Base-by-base conservation (phyloP, 2,329 filamentous ascomycete genomes). In the Orbilia oligospora region DNA sequence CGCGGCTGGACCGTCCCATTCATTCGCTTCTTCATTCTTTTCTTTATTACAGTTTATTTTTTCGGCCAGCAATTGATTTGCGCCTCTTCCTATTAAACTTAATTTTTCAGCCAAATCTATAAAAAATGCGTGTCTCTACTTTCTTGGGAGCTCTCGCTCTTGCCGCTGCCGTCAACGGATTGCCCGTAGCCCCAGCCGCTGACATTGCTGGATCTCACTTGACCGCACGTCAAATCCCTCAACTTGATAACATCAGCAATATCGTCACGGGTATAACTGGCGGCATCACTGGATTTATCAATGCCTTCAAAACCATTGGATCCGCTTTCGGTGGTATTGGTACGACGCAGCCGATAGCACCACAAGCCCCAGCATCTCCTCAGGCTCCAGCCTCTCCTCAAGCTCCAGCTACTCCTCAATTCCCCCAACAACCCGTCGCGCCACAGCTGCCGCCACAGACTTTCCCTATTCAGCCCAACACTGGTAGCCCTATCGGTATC, bases 61-160 rank as follows among this genome's bases (percentile, higher is more conserved):
- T 38, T 20, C 5, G 20, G 36, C 22, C 6, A 20, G 55, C 67
- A 71, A 71, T 71, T 71, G 67, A 71, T 20, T 71, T 71, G 67
- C 14, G 24, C 30, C 44, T 20, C 0, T 56, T 22, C 20, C 10
- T 24, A 20, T 51, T 27, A 16, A 10, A 46, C 12, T 36, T 36
- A 44, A 30, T 48, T 22, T 38, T 22, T 51, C 27, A 46, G 6
- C 24, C n/a, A 9, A 22, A 53, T 41, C 22, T 44, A 67, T 30
- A 24, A 67, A n/a, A n/a, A 9, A 67, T 65, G 61, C 61, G 61
- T 41, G n/a, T 65, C 61, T 48, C 61, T 49, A 65, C 61, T 49
- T 4, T 65, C 20, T 16, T 65, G n/a, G 44, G 41, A 65, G 44
- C 61, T 16, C 14, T 49, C 24, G 61, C n/a, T 20, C 27, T 65